Percentiles rank a stretch among this genome's conserved stretches.
Evolutionary conservation across 2,329 filamentous ascomycete genomes (phyloP).

Genomic region (Talaromyces islandicus): DNA sequence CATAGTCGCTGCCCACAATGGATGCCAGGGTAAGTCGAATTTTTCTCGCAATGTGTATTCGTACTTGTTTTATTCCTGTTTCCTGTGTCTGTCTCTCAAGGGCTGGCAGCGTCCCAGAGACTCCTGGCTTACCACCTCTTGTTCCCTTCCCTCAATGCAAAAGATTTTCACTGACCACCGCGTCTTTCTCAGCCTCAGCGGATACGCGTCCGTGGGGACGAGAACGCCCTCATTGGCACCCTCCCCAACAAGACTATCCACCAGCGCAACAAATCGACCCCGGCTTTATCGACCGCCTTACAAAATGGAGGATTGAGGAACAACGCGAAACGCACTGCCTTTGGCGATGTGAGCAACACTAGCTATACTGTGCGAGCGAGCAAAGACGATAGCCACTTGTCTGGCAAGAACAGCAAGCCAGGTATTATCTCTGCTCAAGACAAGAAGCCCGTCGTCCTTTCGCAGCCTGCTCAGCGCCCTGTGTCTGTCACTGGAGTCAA

Average conservation of each 20-base stretch:
- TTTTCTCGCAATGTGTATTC: constrained; percentile 11
- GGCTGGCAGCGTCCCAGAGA: background rate
- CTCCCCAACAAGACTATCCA: constrained; percentile 58
- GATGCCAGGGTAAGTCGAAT: constrained; percentile 42
- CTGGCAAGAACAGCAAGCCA: constrained; percentile 42
- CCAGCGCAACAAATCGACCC: constrained; percentile 75
- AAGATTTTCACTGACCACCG: background rate
- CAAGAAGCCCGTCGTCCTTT: constrained; percentile 42
- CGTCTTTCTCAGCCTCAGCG: constrained; percentile 58
- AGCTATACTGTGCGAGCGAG: constrained; percentile 31
- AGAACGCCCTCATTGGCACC: constrained; percentile 56
- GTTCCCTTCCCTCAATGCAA: background rate
- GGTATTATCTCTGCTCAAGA: constrained; percentile 20
- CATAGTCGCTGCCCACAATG: constrained; percentile 25
- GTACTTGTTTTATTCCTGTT: background rate
- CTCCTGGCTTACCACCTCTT: background rate
- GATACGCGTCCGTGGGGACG: constrained; percentile 59
- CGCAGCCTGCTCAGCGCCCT: constrained; percentile 59
- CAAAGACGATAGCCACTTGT: constrained; percentile 53
- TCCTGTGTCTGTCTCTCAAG: background rate
- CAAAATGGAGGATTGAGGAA: constrained; percentile 55
- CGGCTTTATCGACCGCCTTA: constrained; percentile 51
- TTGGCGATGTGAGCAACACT: constrained; percentile 76
- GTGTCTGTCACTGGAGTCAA: constrained; percentile 36
- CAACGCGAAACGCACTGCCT: constrained; percentile 68